Conservation (phyloP, 495 filamentous ascomycete genomes). For the Lepraria neglecta region DNA sequence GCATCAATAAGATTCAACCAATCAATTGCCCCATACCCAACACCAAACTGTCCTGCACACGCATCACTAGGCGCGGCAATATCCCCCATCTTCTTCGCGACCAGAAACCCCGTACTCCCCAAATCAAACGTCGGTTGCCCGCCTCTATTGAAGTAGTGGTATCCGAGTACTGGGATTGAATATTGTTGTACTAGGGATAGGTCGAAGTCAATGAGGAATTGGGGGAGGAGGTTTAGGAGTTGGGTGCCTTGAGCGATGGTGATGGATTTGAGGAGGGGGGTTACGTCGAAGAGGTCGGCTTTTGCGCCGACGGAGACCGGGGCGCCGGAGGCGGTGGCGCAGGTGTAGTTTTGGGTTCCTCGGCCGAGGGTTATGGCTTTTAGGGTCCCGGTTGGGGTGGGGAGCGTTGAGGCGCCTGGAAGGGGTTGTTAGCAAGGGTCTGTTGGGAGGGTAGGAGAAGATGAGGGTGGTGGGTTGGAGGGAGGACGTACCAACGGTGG, state of each 20-base stretch:
- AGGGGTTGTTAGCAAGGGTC: slow-evolving; percentile 4
- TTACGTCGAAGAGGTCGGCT: slow-evolving; percentile 61
- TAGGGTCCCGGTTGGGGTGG: slow-evolving; percentile 45
- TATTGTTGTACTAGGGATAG: slow-evolving; percentile 33
- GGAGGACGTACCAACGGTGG: slow-evolving; percentile 14
- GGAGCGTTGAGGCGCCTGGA: slow-evolving; percentile 33
- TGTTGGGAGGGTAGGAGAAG: background rate
- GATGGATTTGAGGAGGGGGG: slow-evolving; percentile 41
- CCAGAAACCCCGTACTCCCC: slow-evolving; percentile 36
- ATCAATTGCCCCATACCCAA: slow-evolving; percentile 47
- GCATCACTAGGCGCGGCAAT: slow-evolving; percentile 47
- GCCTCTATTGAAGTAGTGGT: slow-evolving; percentile 58
- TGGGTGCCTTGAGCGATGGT: slow-evolving; percentile 24
- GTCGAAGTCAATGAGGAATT: slow-evolving; percentile 31
- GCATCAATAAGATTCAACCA: slow-evolving; percentile 57
- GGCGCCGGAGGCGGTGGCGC: slow-evolving; percentile 34
- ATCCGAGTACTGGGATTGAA: slow-evolving; percentile 44
- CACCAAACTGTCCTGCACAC: slow-evolving; percentile 37
- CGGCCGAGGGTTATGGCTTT: slow-evolving; percentile 61
- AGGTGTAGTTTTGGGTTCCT: slow-evolving; percentile 76
- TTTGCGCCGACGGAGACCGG: slow-evolving; percentile 51
- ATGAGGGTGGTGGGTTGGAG: background rate
- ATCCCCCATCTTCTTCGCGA: slow-evolving; percentile 40
- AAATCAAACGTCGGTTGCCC: slow-evolving; percentile 56
- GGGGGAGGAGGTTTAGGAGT: slow-evolving; percentile 34